These are phyloP conservation scores for Cercospora berteroae DNA, from an alignment of 2,329 filamentous ascomycete genomes.

Conservation along the genomic window DNA sequence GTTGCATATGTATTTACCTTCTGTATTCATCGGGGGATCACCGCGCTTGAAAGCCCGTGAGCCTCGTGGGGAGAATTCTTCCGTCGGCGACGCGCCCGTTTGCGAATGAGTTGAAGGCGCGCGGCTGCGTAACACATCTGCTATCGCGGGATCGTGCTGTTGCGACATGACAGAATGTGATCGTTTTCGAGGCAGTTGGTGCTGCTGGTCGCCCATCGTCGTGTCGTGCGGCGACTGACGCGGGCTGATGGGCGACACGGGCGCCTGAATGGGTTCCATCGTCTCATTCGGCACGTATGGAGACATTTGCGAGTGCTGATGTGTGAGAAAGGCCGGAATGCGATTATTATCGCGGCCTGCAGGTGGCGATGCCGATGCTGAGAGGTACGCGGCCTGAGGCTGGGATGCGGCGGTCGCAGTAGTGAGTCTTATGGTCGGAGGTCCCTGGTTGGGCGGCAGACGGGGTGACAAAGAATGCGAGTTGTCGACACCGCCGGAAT, in stretches of 20 bases:
- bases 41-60: conserved; percentile 36
- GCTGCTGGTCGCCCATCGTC: conserved; percentile 25
- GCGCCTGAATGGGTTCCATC: conserved; percentile 27
- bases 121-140: conserved; percentile 9
- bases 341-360: conserved; percentile 19
- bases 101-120: conserved; percentile 20
- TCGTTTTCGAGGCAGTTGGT: conserved; percentile 31
- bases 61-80: conserved; percentile 23
- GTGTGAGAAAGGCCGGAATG: conserved; percentile 6
- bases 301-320: conserved; percentile 9
- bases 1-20: conserved; percentile 76
- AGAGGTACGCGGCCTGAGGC: conserved; percentile 29
- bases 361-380: conserved; percentile 23
- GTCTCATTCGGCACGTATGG: conserved; percentile 22
- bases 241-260: conserved; percentile 30
- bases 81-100: conserved; percentile 14
- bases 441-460: background rate
- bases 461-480: conserved; percentile 4
- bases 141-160: conserved; percentile 10
- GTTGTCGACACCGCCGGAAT: background rate
- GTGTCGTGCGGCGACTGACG: conserved; percentile 28
- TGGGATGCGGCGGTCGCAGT: conserved; percentile 19
- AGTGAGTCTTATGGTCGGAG: conserved; percentile 29
- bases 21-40: conserved; percentile 60
- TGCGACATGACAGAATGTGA: conserved; percentile 35